Conservation (phyloP, 2,329 filamentous ascomycete genomes). For the Cercospora sojina region DNA sequence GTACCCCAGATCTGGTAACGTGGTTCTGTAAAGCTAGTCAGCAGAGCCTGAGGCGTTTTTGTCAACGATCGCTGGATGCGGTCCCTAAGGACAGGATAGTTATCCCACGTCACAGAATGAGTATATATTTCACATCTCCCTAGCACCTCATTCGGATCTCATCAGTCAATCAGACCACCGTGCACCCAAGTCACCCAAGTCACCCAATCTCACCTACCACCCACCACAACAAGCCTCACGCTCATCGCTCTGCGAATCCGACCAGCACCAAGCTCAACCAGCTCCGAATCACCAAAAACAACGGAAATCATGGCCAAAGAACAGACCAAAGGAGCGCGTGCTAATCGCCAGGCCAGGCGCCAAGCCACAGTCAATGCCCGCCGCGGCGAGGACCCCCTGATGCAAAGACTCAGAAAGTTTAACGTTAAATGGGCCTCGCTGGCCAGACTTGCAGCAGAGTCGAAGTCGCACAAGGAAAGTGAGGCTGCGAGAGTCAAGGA, state of each 20-base stretch:
- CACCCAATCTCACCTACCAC: neutral
- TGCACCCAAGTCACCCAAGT: neutral
- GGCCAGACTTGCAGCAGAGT: neutral
- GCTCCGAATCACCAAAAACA: neutral
- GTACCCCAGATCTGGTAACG: neutral
- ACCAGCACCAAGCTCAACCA: neutral
- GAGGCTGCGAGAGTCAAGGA: neutral
- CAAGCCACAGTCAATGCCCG: neutral
- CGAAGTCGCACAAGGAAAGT: neutral
- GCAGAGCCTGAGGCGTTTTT: neutral
- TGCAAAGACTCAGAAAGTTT: neutral
- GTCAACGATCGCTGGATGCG: neutral
- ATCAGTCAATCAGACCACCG: neutral
- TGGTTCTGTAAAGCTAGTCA: neutral
- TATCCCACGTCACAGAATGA: neutral
- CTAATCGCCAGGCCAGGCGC: neutral
- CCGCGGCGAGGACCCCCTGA: too few relatives aligned
- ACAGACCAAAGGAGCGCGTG: neutral
- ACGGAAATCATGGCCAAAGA: neutral
- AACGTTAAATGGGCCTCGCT: neutral
- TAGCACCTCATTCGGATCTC: neutral
- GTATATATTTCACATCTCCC: neutral
- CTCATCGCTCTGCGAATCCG: neutral
- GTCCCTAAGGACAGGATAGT: neutral
- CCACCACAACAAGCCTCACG: neutral